These are phyloP conservation scores for Nidularia sp. DNA, from an alignment of 768 basidiomycete species.

Conservation along the genomic window DNA sequence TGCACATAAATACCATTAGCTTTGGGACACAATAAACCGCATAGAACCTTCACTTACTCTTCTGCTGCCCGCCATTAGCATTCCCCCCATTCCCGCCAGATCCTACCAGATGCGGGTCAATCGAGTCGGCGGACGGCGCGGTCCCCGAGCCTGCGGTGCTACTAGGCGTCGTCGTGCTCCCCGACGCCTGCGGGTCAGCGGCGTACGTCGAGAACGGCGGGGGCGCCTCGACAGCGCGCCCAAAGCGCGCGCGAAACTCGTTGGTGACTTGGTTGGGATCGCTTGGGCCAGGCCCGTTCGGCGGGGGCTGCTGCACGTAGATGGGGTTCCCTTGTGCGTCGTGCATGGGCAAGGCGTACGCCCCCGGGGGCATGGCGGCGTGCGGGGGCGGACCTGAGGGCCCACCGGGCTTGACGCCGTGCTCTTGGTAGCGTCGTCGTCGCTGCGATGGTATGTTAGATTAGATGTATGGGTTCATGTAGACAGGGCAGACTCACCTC, in stretches of 20 bases:
- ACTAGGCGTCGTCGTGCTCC: conserved; percentile 15
- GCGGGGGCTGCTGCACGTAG: conserved; percentile 16
- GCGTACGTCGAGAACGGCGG: conserved; percentile 46
- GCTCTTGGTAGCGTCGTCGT: conserved; percentile 33
- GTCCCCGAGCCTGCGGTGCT: conserved; percentile 22
- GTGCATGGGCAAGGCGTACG: conserved; percentile 15
- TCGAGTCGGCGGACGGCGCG: conserved; percentile 19
- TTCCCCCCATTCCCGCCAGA: conserved; percentile 1
- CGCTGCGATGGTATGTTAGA: conserved; percentile 20
- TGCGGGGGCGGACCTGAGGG: conserved; percentile 19
- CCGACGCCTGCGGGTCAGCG: conserved; percentile 9
- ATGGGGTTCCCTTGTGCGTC: conserved; percentile 13
- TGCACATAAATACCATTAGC: too few species aligned
- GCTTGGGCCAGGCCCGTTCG: conserved; percentile 15
- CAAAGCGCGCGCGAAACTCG: conserved; percentile 67
- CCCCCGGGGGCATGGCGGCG: conserved; percentile 20
- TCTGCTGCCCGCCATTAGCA: conserved; percentile 1
- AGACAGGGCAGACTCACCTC: conserved; percentile 43
- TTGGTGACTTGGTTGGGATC: conserved; percentile 25
- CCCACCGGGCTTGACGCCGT: conserved; percentile 29
- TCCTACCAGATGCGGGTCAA: conserved; percentile 28
- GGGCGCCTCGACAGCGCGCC: conserved; percentile 54
- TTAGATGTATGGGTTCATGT: conserved; percentile 5
- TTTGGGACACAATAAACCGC: too few species aligned
- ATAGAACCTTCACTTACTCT: conserved; percentile 5